Conservation (phyloP, 441 rosid genomes). For the Geranium incanum region DNA sequence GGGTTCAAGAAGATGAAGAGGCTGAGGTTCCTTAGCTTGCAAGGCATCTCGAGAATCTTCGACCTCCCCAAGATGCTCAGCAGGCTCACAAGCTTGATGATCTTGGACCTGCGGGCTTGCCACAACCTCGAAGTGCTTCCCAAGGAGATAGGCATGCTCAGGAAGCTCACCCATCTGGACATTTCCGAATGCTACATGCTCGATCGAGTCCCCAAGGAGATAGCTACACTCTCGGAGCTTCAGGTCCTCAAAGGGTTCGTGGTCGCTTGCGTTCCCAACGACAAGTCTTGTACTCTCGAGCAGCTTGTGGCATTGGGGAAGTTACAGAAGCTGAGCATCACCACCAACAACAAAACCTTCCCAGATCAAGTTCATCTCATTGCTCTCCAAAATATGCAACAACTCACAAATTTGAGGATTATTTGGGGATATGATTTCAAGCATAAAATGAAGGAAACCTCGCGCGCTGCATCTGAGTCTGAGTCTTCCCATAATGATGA, state of each 20-base stretch:
- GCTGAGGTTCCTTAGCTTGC: constrained; percentile 42
- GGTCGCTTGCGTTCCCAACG: not conserved
- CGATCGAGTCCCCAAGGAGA: constrained; percentile 38
- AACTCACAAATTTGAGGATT: not conserved
- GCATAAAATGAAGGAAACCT: not conserved
- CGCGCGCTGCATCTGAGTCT: too few relatives aligned
- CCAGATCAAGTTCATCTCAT: not conserved
- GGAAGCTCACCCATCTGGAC: constrained; percentile 40
- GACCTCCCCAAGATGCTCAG: constrained; percentile 30
- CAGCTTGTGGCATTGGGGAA: not conserved
- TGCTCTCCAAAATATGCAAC: not conserved
- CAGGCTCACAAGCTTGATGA: constrained; percentile 31
- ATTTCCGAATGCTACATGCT: constrained; percentile 46
- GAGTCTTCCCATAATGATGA: too few relatives aligned
- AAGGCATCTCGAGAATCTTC: constrained; percentile 50
- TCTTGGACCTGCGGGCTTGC: constrained; percentile 56
- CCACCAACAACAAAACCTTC: not conserved
- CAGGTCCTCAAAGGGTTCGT: constrained; percentile 26
- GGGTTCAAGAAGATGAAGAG: constrained; percentile 33
- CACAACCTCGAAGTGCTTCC: constrained; percentile 48
- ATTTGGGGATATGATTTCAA: not conserved
- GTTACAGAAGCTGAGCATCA: not conserved
- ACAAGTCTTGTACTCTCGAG: not conserved
- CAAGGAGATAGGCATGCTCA: constrained; percentile 33
- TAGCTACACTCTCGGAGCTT: constrained; percentile 28